phyloP scores from a whole-genome alignment of 495 filamentous ascomycete genomes.

The Melanomma pulvis-pyrius region DNA sequence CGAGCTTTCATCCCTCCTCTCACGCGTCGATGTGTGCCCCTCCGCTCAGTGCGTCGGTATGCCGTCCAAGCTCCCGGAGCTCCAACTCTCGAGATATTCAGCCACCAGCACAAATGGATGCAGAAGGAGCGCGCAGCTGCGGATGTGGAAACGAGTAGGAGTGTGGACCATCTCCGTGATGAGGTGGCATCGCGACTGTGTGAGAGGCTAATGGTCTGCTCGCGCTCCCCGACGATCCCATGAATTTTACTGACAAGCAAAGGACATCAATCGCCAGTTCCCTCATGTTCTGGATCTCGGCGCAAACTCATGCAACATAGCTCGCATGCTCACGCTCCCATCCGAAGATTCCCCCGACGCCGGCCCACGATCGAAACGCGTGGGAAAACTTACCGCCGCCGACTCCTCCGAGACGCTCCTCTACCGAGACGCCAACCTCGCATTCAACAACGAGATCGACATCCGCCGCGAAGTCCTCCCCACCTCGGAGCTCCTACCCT shows the following conservation, averaged over 20 bases:
- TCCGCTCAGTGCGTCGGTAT: slow-evolving; percentile 55
- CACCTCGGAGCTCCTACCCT: slow-evolving; percentile 73
- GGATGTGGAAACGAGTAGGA: slow-evolving; percentile 69
- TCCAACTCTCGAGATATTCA: slow-evolving; percentile 87
- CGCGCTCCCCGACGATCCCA: background rate
- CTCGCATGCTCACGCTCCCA: slow-evolving; percentile 70
- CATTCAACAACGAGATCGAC: slow-evolving; percentile 73
- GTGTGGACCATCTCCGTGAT: slow-evolving; percentile 88
- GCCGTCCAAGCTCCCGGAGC: slow-evolving; percentile 75
- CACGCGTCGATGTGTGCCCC: slow-evolving; percentile 20
- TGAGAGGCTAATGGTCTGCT: slow-evolving; percentile 77
- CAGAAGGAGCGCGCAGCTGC: slow-evolving; percentile 85
- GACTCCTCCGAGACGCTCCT: slow-evolving; percentile 80
- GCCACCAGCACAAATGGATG: slow-evolving; percentile 78
- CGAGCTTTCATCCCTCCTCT: slow-evolving; percentile 33
- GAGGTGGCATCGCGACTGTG: slow-evolving; percentile 84
- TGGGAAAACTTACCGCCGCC: slow-evolving; percentile 73
- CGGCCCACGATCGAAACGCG: slow-evolving; percentile 65
- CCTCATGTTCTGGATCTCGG: slow-evolving; percentile 88
- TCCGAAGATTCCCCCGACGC: slow-evolving; percentile 54
- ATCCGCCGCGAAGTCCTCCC: slow-evolving; percentile 71
- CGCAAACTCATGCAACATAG: slow-evolving; percentile 94
- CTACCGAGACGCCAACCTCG: slow-evolving; percentile 74
- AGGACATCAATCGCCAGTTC: slow-evolving; percentile 92
- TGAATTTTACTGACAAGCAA: slow-evolving; percentile 8